These are phyloP conservation scores for Plasmodium knowlesi DNA, from an alignment of 169 alveolate species.

Conservation along the genomic window DNA sequence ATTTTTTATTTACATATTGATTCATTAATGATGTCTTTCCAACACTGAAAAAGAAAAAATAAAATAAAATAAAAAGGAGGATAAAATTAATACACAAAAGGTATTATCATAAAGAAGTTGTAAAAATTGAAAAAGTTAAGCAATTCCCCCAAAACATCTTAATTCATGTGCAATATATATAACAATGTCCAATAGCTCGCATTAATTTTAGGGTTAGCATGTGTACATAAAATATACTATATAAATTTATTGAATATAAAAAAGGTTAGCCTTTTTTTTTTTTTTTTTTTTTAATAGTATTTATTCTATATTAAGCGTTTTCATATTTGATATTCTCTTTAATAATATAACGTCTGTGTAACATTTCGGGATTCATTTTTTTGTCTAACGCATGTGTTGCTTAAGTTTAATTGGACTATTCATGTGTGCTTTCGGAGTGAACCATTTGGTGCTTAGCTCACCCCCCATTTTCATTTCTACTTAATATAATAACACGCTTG, in stretches of 20 bases:
- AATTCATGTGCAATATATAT: not conserved
- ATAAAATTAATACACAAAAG: not conserved
- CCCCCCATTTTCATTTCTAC: not conserved
- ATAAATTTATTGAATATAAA: not conserved
- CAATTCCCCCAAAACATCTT: not conserved
- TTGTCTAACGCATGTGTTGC: not conserved
- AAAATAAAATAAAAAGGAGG: not conserved
- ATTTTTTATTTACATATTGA: slow-evolving; percentile 96
- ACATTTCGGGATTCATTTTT: not conserved
- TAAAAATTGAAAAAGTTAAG: not conserved
- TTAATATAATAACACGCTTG: not conserved
- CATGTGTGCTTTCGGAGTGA: not conserved
- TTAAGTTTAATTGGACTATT: not conserved
- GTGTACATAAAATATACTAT: not conserved
- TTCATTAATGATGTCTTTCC: slow-evolving; percentile 99
- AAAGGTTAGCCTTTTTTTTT: not conserved
- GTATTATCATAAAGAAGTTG: not conserved
- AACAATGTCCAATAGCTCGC: not conserved
- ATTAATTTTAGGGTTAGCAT: not conserved
- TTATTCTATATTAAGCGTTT: not conserved
- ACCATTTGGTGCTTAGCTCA: not conserved
- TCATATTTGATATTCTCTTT: not conserved
- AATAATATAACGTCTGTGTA: not conserved
- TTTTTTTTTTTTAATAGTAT: not conserved
- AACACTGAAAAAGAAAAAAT: slow-evolving; percentile 91